Percentiles rank a stretch among this genome's conserved stretches.
These are phyloP conservation scores for Penicillium manginii DNA, from an alignment of 495 filamentous ascomycete species.

Conservation along the genomic window DNA sequence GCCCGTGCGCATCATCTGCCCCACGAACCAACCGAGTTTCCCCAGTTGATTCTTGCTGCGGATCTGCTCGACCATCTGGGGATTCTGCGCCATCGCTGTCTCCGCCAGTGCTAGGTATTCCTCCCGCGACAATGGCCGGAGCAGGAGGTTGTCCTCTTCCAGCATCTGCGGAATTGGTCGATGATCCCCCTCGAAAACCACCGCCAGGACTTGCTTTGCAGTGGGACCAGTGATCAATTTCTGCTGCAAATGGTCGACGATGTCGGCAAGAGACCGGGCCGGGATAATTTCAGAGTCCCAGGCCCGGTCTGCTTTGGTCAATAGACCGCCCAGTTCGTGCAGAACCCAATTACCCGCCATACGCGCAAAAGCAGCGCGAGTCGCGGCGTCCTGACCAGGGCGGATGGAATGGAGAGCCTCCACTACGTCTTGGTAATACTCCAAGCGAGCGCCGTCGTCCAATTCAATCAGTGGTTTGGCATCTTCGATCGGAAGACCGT, in stretches of 20 bases:
- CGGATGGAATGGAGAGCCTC: conserved; percentile 52
- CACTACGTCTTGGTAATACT: conserved; percentile 81
- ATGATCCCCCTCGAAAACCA: conserved; percentile 57
- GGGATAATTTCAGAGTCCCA: conserved; percentile 64
- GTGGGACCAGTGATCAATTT: conserved; percentile 74
- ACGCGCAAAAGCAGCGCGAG: conserved; percentile 34
- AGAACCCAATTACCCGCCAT: conserved; percentile 74
- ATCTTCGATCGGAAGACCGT: conserved; percentile 79
- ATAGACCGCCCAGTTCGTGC: conserved; percentile 83
- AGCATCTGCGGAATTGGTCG: conserved; percentile 63
- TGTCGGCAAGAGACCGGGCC: conserved; percentile 61
- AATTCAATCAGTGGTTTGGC: conserved; percentile 78
- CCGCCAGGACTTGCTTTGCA: conserved; percentile 73
- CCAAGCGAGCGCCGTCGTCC: conserved; percentile 77
- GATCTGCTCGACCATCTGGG: conserved; percentile 69
- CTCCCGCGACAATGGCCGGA: conserved; percentile 57
- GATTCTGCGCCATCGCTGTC: conserved; percentile 50
- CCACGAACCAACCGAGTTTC: conserved; percentile 86
- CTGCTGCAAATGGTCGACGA: conserved; percentile 65
- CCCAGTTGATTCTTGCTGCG: conserved; percentile 65
- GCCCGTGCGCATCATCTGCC: conserved; percentile 83
- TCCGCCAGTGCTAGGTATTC: conserved; percentile 51
- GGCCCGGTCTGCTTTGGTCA: conserved; percentile 53
- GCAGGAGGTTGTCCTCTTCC: conserved; percentile 65
- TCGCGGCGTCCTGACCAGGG: conserved; percentile 31